Percentiles rank a stretch among this genome's conserved stretches.
Conservation (phyloP, 371 early-diverging fungal species). For the Mortierella sp. region DNA sequence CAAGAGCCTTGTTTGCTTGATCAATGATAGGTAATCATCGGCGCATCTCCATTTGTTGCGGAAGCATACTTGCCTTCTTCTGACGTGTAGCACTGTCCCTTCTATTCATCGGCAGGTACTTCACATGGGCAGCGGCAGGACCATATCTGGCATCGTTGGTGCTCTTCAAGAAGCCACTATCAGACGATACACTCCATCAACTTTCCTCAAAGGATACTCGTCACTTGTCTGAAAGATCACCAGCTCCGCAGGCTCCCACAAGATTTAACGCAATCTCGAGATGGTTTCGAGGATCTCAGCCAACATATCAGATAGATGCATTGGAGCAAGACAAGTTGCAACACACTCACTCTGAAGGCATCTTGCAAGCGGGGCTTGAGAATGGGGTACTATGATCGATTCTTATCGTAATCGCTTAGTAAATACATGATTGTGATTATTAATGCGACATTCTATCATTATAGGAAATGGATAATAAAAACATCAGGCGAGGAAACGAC, state of each 20-base stretch:
- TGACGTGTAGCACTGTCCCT: background rate
- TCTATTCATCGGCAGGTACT: slow-evolving; percentile 38
- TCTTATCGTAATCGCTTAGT: background rate
- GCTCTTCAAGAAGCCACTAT: slow-evolving; percentile 61
- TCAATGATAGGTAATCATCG: slow-evolving; percentile 62
- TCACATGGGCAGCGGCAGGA: slow-evolving; percentile 58
- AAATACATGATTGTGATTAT: background rate
- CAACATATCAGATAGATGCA: slow-evolving; percentile 7
- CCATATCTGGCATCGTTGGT: slow-evolving; percentile 67
- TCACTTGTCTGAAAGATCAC: slow-evolving; percentile 18
- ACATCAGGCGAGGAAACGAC: background rate
- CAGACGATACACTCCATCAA: slow-evolving; percentile 46
- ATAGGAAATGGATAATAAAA: background rate
- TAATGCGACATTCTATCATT: background rate
- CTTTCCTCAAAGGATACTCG: slow-evolving; percentile 34
- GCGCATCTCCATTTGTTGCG: background rate
- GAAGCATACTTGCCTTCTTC: background rate
- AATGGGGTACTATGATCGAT: background rate
- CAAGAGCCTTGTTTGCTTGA: slow-evolving; percentile 73
- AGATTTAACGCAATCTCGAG: slow-evolving; percentile 28
- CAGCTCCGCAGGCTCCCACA: slow-evolving; percentile 23
- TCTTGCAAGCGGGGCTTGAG: background rate
- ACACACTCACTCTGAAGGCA: background rate
- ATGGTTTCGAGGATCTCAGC: slow-evolving; percentile 40
- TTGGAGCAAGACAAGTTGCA: slow-evolving; percentile 4